Evolutionary conservation across 345 rosid species (phyloP), one percentile per base, ranked within the genome.

Genomic region (Camelina hispida): DNA sequence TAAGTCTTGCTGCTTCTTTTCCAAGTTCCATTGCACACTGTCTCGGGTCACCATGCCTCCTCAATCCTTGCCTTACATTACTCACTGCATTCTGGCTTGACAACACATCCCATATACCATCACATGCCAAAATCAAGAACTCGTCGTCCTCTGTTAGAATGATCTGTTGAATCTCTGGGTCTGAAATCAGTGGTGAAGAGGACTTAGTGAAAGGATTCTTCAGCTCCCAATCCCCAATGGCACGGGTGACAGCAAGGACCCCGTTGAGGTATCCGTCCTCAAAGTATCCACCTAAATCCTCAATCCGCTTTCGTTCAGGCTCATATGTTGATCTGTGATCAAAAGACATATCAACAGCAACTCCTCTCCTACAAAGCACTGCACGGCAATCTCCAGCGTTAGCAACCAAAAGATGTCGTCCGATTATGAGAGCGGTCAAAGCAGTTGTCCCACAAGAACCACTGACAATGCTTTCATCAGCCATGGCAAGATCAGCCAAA

Each of bases 351-450:
- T 87, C 92, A 56, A 84, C 59, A 40, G 94, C 91, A 1, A 38
- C 38, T 67, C 98, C 98, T 53, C 59, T 42, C 51, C 84, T 82
- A 18, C 91, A 93, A 51, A 91, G 74, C 35, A 94, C 95, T 58
- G 97, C 93, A 28, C 95, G 87, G 51, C 93, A 94, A 78, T 94
- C 98, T 42, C 98, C 96, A 43, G 91, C 97, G 67, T 94, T 94
- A 78, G 98, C 97, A 78, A 94, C 95, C 20, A 91, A 22, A 18
- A 78, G 57, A 73, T 81, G 87, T 86, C 92, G 84, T 69, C 98
- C 98, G 65, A 88, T 85, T 46, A 91, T 81, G 81, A 94, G 79
- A 53, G 96, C 97, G 6, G 97, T 86, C 52, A 94, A 87, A 2
- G 91, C 97, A 12, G 97, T 94, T 13, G 97, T 88, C 37, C 98